phyloP scores from a whole-genome alignment of 1,139 yeast species.

The Protomyces arabidopsidicola region DNA sequence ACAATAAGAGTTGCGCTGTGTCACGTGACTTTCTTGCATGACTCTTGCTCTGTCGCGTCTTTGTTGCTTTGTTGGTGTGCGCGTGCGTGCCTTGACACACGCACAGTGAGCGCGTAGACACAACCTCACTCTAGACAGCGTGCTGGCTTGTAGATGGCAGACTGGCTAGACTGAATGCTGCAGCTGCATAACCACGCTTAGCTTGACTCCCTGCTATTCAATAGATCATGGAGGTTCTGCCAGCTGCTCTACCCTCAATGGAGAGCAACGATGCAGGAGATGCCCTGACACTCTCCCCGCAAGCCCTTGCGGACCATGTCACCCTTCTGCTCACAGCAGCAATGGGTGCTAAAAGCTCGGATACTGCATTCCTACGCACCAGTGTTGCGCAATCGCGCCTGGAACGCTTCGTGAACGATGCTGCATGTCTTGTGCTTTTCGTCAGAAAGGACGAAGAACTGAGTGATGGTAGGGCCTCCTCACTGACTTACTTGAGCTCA shows the following conservation, averaged over 20 bases:
- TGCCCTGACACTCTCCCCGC: not conserved
- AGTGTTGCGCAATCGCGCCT: not conserved
- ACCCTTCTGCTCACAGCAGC: not conserved
- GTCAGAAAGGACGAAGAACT: not conserved
- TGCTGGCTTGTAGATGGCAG: no score
- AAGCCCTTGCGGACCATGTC: not conserved
- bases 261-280: not conserved
- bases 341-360: constrained; percentile 6
- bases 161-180: no score
- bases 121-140: no score
- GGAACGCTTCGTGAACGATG: constrained; percentile 2
- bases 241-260: not conserved
- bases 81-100: no score
- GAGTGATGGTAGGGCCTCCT: not conserved
- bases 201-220: not conserved
- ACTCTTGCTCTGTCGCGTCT: no score
- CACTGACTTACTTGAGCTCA: not conserved
- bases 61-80: no score
- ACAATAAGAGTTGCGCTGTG: no score
- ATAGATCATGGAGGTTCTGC: not conserved
- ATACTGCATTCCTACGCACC: not conserved
- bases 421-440: constrained; percentile 8
- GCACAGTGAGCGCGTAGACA: no score
- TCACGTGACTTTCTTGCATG: no score
- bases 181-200: no score